Evolutionary conservation across 371 early-diverging fungal genomes (phyloP), one percentile per base, ranked within the genome.

Genomic region (Mortierella sp.): DNA sequence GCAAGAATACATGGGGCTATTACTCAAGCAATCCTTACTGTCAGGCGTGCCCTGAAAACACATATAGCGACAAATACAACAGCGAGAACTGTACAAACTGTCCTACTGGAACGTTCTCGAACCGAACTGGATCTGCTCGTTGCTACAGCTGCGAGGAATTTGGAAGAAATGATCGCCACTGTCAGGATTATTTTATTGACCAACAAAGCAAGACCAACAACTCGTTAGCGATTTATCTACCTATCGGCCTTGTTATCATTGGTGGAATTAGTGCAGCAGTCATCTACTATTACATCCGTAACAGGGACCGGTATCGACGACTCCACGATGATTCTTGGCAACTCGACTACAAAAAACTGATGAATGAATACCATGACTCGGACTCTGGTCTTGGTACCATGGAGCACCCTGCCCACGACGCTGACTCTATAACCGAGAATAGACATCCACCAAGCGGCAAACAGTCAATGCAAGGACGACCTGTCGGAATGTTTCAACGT

Each of bases 291-390:
- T 46, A 28, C 16, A 62, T 30, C 44, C 73, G 73, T 21, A 73
- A 52, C 29, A 65, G 74, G 21, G 66, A 64, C 25, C 73, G 70
- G 21, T 73, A 69, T 0, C 69, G 70, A 7, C 73, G 80, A 4
- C 66, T 79, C 7, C 46, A 66, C 1, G 80, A 79, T 30, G 80
- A 79, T 43, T 79, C 80, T 18, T 79, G 80, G 80, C 73, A 72
- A 57, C 64, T 79, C 45, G 73, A 79, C 26, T 79, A 73, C 64
- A 79, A 70, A 61, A 44, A 57, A 12, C 57, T 79, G 19, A 79
- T 79, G 80, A 73, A 73, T 15, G 64, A 72, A 18, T 70, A 79
- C 57, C 80, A 66, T 16, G 80, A 79, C 18, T 51, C 69, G 3
- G 80, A 72, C 50, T 62, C 70, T 45, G 70, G 66, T 0, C 51